These are phyloP conservation scores for Zymoseptoria passerinii DNA, from an alignment of 2,329 filamentous ascomycete species.

Conservation along the genomic window DNA sequence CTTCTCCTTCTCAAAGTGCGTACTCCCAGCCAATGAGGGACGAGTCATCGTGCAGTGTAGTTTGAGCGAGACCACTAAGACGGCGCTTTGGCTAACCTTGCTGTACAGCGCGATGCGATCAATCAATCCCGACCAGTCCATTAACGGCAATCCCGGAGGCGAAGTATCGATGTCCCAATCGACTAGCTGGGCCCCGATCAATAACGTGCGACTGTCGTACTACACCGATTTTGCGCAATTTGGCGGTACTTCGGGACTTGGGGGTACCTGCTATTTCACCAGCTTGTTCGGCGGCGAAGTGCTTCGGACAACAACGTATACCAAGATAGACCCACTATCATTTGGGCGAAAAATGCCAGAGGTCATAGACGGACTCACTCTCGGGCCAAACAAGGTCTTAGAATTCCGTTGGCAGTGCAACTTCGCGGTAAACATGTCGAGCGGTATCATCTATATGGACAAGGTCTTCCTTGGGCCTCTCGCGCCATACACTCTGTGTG, in stretches of 20 bases:
- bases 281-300: not conserved
- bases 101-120: not conserved
- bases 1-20: no score
- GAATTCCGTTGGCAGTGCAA: not conserved
- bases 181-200: not conserved
- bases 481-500: conserved; percentile 7
- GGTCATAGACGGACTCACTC: not conserved
- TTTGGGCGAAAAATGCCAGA: not conserved
- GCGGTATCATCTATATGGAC: not conserved
- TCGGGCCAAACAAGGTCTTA: not conserved
- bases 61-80: no score
- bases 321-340: no score
- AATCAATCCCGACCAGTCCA: not conserved
- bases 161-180: not conserved
- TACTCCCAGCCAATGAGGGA: no score
- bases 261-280: not conserved
- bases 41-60: no score
- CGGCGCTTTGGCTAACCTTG: not conserved
- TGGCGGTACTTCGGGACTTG: not conserved
- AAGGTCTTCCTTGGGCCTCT: not conserved
- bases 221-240: not conserved
- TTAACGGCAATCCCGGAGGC: not conserved
- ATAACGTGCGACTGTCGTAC: not conserved
- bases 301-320: not conserved
- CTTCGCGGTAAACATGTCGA: not conserved